Evolutionary conservation across 345 rosid genomes (phyloP).

Genomic region (Citrus australasica): DNA sequence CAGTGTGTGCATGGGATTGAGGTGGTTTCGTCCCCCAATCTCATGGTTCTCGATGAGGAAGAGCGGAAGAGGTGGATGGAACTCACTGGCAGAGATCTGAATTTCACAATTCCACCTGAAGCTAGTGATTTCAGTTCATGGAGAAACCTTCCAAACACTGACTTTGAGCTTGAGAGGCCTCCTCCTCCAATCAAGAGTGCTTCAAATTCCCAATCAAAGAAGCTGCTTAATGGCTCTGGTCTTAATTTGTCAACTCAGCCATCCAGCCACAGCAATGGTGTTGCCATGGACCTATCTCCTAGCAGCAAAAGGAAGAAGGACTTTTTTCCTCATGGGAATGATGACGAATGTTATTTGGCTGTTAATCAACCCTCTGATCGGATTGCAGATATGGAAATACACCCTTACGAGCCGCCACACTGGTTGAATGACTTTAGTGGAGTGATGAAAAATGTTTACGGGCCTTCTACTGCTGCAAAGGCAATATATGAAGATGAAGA

Average conservation of each 20-base stretch:
- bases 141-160: constrained; percentile 91
- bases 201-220: constrained; percentile 56
- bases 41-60: constrained; percentile 73
- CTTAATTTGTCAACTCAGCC: constrained; percentile 79
- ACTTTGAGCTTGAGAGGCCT: constrained; percentile 86
- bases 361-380: constrained; percentile 43
- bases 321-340: constrained; percentile 59
- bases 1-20: constrained; percentile 96
- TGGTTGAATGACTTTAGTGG: constrained; percentile 87
- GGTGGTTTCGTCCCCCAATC: constrained; percentile 70
- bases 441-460: constrained; percentile 67
- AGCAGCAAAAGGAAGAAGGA: constrained; percentile 80
- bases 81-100: constrained; percentile 86
- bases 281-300: constrained; percentile 66
- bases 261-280: constrained; percentile 57
- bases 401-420: constrained; percentile 63
- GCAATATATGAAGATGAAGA: constrained; percentile 86
- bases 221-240: constrained; percentile 79
- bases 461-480: constrained; percentile 96
- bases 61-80: constrained; percentile 89
- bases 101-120: constrained; percentile 68
- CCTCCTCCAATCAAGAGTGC: constrained; percentile 47
- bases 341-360: constrained; percentile 55
- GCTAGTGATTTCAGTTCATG: constrained; percentile 92
- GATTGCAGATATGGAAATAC: constrained; percentile 50